Evolutionary conservation across 148 eudicot species (phyloP).

Genomic region (Amaranthus cruentus): DNA sequence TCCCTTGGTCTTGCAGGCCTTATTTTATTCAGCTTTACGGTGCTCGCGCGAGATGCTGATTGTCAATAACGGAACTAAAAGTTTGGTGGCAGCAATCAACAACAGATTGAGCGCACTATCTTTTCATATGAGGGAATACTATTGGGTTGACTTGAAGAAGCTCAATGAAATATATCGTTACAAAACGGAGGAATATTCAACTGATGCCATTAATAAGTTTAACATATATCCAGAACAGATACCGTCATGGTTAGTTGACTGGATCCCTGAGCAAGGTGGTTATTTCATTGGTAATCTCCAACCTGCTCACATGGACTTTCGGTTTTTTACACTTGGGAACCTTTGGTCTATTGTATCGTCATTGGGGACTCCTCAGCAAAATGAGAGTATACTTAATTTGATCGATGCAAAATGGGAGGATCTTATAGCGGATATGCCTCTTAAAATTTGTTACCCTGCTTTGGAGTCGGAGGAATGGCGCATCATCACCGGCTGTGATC

Average conservation of each 20-base stretch:
- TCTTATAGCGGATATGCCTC: constrained; percentile 73
- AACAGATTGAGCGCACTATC: constrained; percentile 71
- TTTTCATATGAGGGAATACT: constrained; percentile 83
- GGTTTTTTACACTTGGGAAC: constrained; percentile 81
- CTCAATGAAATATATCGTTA: constrained; percentile 88
- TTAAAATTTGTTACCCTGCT: constrained; percentile 91
- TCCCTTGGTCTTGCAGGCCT: constrained; percentile 38
- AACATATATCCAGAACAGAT: constrained; percentile 92
- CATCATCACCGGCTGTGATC: constrained; percentile 87
- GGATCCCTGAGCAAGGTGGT: constrained; percentile 79
- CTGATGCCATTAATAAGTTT: constrained; percentile 80
- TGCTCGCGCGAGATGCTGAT: constrained; percentile 74
- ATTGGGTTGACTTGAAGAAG: constrained; percentile 80
- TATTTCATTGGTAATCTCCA: constrained; percentile 83
- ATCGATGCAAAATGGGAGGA: constrained; percentile 94
- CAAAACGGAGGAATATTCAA: constrained; percentile 89
- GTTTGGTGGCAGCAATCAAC: constrained; percentile 56
- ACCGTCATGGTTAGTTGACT: constrained; percentile 86
- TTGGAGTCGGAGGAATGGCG: constrained; percentile 87
- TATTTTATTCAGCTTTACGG: constrained; percentile 82
- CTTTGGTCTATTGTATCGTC: constrained; percentile 76
- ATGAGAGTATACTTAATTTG: constrained; percentile 62
- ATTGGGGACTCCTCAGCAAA: constrained; percentile 59
- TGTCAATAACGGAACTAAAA: constrained; percentile 63
- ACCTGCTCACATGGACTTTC: constrained; percentile 91